phyloP scores from a whole-genome alignment of 495 filamentous ascomycete species.

The Neurospora africana region DNA sequence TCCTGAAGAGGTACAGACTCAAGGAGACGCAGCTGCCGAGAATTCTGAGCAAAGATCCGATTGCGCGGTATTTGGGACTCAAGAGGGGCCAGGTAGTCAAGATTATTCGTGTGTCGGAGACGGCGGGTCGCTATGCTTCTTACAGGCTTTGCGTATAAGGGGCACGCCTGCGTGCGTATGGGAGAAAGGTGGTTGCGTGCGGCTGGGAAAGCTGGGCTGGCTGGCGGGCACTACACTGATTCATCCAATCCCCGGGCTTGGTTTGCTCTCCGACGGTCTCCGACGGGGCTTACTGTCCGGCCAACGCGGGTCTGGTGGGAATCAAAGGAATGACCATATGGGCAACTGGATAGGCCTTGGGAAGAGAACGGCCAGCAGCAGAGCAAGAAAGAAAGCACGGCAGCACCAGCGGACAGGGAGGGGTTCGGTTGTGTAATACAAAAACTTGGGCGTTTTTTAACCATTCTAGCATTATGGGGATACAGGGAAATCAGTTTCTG shows the following conservation, averaged over 20 bases:
- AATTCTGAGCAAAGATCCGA: conserved; percentile 83
- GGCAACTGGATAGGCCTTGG: background rate
- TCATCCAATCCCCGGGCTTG: background rate
- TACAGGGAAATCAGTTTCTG: background rate
- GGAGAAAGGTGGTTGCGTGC: background rate
- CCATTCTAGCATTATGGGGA: background rate
- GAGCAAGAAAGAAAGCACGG: background rate
- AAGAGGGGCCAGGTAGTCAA: conserved; percentile 94
- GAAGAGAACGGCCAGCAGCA: background rate
- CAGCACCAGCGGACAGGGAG: background rate
- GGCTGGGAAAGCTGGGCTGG: background rate
- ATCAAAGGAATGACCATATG: background rate
- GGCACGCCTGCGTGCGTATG: background rate
- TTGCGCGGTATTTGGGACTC: conserved; percentile 84
- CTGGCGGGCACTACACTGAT: background rate
- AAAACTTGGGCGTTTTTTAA: conserved; percentile 1
- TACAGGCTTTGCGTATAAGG: conserved; percentile 47
- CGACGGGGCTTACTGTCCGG: background rate
- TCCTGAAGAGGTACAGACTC: conserved; percentile 80
- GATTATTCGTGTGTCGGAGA: conserved; percentile 80
- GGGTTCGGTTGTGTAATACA: background rate
- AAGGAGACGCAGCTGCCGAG: conserved; percentile 95
- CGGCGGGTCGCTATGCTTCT: conserved; percentile 70
- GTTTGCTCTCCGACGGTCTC: background rate
- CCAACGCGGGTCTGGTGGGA: background rate